Base-by-base conservation (phyloP, 169 alveolate species). In the Eimeria praecox region DNA sequence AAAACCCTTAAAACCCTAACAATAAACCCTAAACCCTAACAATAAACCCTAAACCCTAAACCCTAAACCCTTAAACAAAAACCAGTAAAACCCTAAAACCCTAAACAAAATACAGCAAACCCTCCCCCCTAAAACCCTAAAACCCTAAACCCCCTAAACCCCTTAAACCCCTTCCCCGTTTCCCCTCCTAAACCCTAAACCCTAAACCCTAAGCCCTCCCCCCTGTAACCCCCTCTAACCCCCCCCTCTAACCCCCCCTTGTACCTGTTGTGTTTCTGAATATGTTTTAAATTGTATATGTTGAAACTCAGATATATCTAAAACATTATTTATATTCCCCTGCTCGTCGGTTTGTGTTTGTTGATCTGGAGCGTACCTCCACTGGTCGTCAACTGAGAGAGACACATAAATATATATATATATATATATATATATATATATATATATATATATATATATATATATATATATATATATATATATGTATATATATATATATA, bases 331-430 rank as follows among this genome's bases (percentile, higher is more conserved):
- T 2, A 95, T 46, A 80, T 90, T 90, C 8, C 97, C 97, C 52
- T 64, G 90, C 9, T 92, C 95, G 91, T 95, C 97, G 16, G 86
- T 77, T 46, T 75, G 92, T 49, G 87, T 83, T n/a, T 49, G 90
- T 64, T 95, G 95, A 82, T 95, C 97, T 18, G 95, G 92, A 20
- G 94, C 75, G 73, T 71, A 95, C 40, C 77, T 62, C 97, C 97
- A 95, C 95, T 90, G 94, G 62, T 92, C 97, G 94, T 95, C 97
- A 3, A 87, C 96, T 94, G 90, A 9, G 35, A n/a, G 1, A n/a
- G 18, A 30, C 35, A 56, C n/a, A n/a, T n/a, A n/a, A n/a, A 27
- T 38, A 71, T n/a, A 30, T 33, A 78, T 33, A 46, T 69, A 27
- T 1, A 73, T 73, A n/a, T 20, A 52, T 40, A 87, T 20, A 35